A percentile compares a stretch with the other conserved stretches of the same genome.
phyloP scores from a whole-genome alignment of 2,329 filamentous ascomycete genomes.

The Coniochaeta sp. region DNA sequence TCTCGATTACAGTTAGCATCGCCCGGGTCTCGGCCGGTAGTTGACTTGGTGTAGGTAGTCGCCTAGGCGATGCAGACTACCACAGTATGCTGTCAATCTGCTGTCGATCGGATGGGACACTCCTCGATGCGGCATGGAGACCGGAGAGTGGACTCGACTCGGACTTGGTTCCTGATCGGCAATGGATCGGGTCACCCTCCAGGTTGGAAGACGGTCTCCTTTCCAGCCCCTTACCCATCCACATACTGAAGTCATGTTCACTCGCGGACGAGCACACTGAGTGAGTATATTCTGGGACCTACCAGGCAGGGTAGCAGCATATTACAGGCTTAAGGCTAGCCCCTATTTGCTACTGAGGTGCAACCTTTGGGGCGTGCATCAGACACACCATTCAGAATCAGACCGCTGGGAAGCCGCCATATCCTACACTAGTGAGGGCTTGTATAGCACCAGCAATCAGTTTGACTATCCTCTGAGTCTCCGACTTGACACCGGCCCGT shows the following conservation, averaged over 20 bases:
- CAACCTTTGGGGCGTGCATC: neutral
- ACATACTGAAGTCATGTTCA: neutral
- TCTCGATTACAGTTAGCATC: neutral
- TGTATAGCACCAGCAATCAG: neutral
- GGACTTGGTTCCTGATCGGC: neutral
- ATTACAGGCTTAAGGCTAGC: neutral
- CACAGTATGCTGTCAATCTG: neutral
- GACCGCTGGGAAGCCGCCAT: neutral
- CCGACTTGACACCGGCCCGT: neutral
- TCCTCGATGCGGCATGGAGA: neutral
- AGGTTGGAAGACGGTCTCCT: neutral
- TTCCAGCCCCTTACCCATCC: neutral
- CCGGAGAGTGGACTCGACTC: neutral
- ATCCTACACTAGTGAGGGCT: neutral
- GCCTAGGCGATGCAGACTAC: neutral
- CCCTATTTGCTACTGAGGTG: too few species aligned
- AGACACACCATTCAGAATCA: neutral
- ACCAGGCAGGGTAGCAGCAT: neutral
- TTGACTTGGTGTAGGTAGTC: neutral
- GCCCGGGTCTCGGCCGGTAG: neutral
- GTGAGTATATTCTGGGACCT: neutral
- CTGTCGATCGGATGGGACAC: neutral
- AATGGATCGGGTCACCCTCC: neutral
- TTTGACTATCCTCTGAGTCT: neutral
- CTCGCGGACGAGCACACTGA: neutral